Conservation (phyloP, 306 rosid species). For the Ziziphus jujuba region DNA sequence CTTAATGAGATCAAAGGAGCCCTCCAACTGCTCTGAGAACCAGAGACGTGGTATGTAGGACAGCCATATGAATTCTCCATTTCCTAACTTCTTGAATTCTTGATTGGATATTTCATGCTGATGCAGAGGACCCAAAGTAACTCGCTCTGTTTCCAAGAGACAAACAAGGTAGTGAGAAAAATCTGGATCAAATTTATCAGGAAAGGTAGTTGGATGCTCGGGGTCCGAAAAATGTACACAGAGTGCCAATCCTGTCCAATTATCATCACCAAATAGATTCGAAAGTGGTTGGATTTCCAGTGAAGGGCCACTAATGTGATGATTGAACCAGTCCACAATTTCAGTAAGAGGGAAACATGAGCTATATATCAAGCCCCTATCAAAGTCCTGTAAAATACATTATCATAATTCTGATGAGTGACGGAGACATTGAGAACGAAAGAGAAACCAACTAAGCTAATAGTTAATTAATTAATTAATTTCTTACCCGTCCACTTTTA, state of each 20-base stretch:
- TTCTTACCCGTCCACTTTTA: too few relatives aligned
- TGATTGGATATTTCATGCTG: not conserved
- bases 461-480: too few relatives aligned
- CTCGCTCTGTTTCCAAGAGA: conserved; percentile 2
- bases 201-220: conserved; percentile 13
- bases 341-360: not conserved
- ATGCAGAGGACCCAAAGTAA: not conserved
- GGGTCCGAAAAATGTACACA: not conserved
- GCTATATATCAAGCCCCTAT: not conserved
- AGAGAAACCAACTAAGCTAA: not conserved
- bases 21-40: not conserved
- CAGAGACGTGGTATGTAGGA: conserved; percentile 13
- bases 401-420: not conserved
- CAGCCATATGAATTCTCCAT: not conserved
- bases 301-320: not conserved
- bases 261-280: not conserved
- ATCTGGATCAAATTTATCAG: conserved; percentile 5
- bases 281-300: not conserved
- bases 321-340: not conserved
- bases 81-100: not conserved
- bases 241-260: conserved; percentile 13
- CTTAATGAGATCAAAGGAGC: not conserved
- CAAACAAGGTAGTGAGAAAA: conserved; percentile 7
- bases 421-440: not conserved
- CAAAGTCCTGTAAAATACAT: not conserved